Conservation (phyloP, 2,329 filamentous ascomycete species). For the Fusarium pilosicola region DNA sequence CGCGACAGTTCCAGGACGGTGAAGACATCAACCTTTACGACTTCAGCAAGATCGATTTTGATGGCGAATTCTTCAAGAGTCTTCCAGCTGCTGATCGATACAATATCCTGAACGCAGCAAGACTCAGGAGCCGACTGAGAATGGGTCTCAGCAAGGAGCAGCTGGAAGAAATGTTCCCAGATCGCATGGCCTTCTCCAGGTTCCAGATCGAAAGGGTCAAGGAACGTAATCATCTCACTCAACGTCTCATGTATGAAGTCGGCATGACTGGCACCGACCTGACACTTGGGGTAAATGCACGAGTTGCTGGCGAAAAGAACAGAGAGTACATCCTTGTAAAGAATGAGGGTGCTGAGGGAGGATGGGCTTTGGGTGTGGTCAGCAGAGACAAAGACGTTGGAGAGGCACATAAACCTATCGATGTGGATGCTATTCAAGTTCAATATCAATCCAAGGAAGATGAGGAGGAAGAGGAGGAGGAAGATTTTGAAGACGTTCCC, state of each 20-base stretch:
- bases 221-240: constrained; percentile 93
- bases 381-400: constrained; percentile 84
- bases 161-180: constrained; percentile 94
- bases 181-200: constrained; percentile 94
- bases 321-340: constrained; percentile 96
- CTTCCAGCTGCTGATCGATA: constrained; percentile 91
- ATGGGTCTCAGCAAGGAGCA: constrained; percentile 99
- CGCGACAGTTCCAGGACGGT: constrained; percentile 88
- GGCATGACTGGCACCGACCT: constrained; percentile 84
- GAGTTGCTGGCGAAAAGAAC: constrained; percentile 85
- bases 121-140: constrained; percentile 84
- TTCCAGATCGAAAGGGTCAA: constrained; percentile 96
- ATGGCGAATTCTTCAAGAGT: constrained; percentile 93
- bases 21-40: constrained; percentile 94
- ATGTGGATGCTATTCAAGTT: constrained; percentile 77
- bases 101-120: constrained; percentile 95
- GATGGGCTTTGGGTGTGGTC: constrained; percentile 95
- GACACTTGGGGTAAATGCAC: constrained; percentile 70
- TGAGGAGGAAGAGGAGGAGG: constrained; percentile 76
- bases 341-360: constrained; percentile 93
- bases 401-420: constrained; percentile 86
- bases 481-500: constrained; percentile 91
- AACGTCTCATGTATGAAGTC: constrained; percentile 92
- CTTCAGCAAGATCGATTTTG: constrained; percentile 98
- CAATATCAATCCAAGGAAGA: constrained; percentile 67